Conservation (phyloP, 2,329 filamentous ascomycete species). For the Thelonectria olida region DNA sequence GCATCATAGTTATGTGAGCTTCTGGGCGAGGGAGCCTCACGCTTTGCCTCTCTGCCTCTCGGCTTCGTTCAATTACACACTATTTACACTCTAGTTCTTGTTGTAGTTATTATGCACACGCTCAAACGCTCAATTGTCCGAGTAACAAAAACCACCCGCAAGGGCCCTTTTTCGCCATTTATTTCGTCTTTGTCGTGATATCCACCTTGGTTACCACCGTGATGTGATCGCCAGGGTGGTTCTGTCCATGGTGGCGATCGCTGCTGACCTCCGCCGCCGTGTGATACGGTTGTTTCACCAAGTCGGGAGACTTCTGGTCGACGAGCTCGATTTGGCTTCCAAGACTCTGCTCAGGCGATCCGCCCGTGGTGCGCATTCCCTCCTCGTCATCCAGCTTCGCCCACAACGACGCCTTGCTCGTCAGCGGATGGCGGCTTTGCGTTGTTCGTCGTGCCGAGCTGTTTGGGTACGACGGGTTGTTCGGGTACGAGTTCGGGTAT, state of each 20-base stretch:
- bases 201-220: slow-evolving; percentile 42
- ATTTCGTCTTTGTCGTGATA: slow-evolving; percentile 27
- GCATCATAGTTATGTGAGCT: neutral
- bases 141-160: neutral
- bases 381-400: slow-evolving; percentile 44
- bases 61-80: neutral
- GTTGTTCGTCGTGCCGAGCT: slow-evolving; percentile 31
- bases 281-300: slow-evolving; percentile 24
- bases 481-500: slow-evolving; percentile 30
- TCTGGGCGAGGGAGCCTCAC: neutral
- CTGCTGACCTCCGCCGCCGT: slow-evolving; percentile 14
- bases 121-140: neutral
- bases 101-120: neutral
- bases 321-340: slow-evolving; percentile 45
- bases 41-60: neutral
- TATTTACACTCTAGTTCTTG: neutral
- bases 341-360: slow-evolving; percentile 20
- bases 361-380: slow-evolving; percentile 10
- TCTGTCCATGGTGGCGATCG: slow-evolving; percentile 1
- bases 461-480: slow-evolving; percentile 30
- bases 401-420: slow-evolving; percentile 39
- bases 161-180: slow-evolving; percentile 10
- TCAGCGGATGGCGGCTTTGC: slow-evolving; percentile 19
- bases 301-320: slow-evolving; percentile 22
- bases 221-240: slow-evolving; percentile 30